Conservation (phyloP, 176 grass and related monocot genomes). For the Bonia amplexicaulis region DNA sequence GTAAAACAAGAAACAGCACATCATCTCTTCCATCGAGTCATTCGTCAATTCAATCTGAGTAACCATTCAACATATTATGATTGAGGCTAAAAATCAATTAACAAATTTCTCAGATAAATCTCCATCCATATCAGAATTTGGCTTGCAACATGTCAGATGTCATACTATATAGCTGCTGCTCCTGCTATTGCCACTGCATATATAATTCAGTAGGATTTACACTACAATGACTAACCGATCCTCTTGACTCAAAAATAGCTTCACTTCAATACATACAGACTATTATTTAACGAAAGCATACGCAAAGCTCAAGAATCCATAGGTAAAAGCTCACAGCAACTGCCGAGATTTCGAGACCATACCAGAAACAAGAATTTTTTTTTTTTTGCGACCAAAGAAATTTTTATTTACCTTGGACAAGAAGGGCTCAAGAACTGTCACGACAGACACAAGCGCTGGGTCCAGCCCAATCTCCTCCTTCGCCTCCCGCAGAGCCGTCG, state of each 20-base stretch:
- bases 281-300: background rate
- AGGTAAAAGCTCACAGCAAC: background rate
- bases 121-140: background rate
- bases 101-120: background rate
- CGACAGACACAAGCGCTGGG: slow-evolving; percentile 52
- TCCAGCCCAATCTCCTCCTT: slow-evolving; percentile 85
- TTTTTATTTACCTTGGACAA: slow-evolving; percentile 66
- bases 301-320: background rate
- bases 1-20: background rate
- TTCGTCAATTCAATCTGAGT: background rate
- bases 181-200: background rate
- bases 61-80: background rate
- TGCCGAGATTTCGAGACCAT: background rate
- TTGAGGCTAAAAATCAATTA: background rate
- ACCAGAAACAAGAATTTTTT: background rate
- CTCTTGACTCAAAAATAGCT: background rate
- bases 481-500: slow-evolving; percentile 83
- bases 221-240: background rate
- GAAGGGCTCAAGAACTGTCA: slow-evolving; percentile 84
- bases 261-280: background rate
- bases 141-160: background rate
- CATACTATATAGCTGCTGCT: background rate
- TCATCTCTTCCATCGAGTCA: background rate
- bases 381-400: no score
- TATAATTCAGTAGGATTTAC: background rate